Conservation (phyloP, 345 rosid species). For the Gynandropsis gynandra region DNA sequence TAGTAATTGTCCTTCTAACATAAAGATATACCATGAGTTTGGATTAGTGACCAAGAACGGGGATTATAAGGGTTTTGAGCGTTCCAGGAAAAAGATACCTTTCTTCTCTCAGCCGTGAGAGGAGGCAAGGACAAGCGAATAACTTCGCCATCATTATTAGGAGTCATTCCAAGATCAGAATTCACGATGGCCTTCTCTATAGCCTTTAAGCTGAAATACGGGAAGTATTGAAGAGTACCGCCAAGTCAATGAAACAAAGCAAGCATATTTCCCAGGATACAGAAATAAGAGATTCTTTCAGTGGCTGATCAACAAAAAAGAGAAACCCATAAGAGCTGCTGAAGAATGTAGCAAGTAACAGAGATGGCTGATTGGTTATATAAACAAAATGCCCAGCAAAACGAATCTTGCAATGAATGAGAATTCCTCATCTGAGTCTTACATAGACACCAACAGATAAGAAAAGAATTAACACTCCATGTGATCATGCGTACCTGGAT, state of each 20-base stretch:
- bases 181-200: conserved; percentile 90
- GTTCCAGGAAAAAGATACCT: conserved; percentile 40
- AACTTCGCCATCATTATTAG: conserved; percentile 88
- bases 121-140: conserved; percentile 82
- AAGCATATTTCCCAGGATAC: neutral
- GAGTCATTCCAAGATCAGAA: conserved; percentile 86
- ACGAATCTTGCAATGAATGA: too few species aligned
- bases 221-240: neutral
- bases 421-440: too few species aligned
- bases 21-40: neutral
- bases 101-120: conserved; percentile 82
- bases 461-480: conserved; percentile 7
- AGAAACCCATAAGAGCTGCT: neutral
- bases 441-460: neutral
- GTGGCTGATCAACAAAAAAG: too few species aligned
- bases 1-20: neutral
- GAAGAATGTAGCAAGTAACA: too few species aligned
- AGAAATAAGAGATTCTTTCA: too few species aligned
- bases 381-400: too few species aligned
- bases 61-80: too few species aligned
- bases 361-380: too few species aligned
- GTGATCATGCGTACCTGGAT: conserved; percentile 50
- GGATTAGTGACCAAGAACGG: too few species aligned
- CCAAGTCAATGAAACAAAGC: neutral
- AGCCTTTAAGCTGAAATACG: conserved; percentile 57